Evolutionary conservation across 2,329 filamentous ascomycete genomes (phyloP), one percentile per base, ranked within the genome.

Genomic region (Pyrenophora teres): DNA sequence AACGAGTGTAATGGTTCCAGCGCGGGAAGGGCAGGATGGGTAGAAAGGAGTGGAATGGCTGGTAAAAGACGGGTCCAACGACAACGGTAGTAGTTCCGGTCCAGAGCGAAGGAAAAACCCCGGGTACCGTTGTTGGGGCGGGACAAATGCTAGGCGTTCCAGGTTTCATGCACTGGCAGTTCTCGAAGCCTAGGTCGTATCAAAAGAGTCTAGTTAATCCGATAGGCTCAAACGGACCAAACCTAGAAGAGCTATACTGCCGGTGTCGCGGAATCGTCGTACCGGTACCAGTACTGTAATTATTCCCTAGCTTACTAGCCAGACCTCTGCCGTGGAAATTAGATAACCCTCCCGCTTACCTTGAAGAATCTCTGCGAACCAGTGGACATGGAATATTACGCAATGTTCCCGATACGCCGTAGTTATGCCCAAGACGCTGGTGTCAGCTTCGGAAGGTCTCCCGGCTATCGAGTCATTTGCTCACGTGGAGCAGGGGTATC

Each of bases 111-210:
- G 31, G 31, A 27, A 43, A 44, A 41, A 21, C 40, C 50, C 55
- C 50, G 48, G 44, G 35, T 44, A 41, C 42, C 41, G 56, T 46
- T 57, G 59, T 57, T 57, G 54, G 54, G 52, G 50, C 44, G 51
- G 46, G 54, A 54, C 47, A 43, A 33, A 37, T 32, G 35, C 38
- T 47, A 44, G 45, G 52, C 41, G 50, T 46, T 55, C 40, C 47
- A 52, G 16, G 46, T 55, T 52, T 56, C 56, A 57, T 58, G 58
- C 59, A 48, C 19, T 50, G 35, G 39, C 50, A 38, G 40, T 63
- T 63, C 60, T 63, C 52, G 54, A 64, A 59, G 43, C 36, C 53
- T 43, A 53, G 53, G 50, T 43, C 19, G 39, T 42, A 52, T 43
- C 23, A 52, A 52, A 35, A 15, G 19, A 48, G 50, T 33, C 53